Conservation (phyloP, 495 filamentous ascomycete species). For the Penicillium maclennaniae region DNA sequence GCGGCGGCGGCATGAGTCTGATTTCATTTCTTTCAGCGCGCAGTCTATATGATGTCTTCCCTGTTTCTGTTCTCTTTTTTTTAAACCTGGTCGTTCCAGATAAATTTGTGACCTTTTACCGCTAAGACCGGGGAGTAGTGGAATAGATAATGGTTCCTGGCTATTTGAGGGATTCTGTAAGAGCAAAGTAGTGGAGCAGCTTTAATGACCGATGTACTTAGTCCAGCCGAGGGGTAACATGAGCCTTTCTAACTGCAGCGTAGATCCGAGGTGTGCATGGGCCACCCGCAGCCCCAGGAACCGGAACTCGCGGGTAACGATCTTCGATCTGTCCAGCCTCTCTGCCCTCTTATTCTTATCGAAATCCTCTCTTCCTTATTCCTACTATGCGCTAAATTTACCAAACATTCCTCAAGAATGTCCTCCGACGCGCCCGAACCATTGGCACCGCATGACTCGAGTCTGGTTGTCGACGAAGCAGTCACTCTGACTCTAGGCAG, state of each 20-base stretch:
- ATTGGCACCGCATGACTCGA: slow-evolving; percentile 35
- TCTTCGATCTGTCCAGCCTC: slow-evolving; percentile 17
- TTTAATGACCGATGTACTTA: not conserved
- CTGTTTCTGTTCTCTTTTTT: slow-evolving; percentile 20
- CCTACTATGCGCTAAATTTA: slow-evolving; percentile 7
- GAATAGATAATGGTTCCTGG: slow-evolving; percentile 25
- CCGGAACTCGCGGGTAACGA: slow-evolving; percentile 16
- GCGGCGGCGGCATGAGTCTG: slow-evolving; percentile 43
- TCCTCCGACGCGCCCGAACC: slow-evolving; percentile 16
- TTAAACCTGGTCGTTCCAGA: slow-evolving; percentile 25
- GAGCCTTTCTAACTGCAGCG: not conserved
- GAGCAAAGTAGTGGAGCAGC: not conserved
- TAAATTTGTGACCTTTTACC: slow-evolving; percentile 25
- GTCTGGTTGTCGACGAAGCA: slow-evolving; percentile 53
- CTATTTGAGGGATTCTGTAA: not conserved
- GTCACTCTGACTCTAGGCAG: slow-evolving; percentile 61
- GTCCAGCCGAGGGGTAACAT: not conserved
- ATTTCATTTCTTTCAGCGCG: slow-evolving; percentile 28
- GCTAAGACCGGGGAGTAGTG: slow-evolving; percentile 25
- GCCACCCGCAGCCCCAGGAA: slow-evolving; percentile 13
- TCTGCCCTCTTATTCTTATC: slow-evolving; percentile 15
- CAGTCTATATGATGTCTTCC: slow-evolving; percentile 29
- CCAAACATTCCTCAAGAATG: slow-evolving; percentile 23
- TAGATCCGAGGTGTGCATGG: slow-evolving; percentile 11
- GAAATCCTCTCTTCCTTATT: not conserved